Percentiles rank a stretch among this genome's conserved stretches.
Conservation (phyloP, 2,329 filamentous ascomycete species). For the Aspergillus pseudoglaucus region DNA sequence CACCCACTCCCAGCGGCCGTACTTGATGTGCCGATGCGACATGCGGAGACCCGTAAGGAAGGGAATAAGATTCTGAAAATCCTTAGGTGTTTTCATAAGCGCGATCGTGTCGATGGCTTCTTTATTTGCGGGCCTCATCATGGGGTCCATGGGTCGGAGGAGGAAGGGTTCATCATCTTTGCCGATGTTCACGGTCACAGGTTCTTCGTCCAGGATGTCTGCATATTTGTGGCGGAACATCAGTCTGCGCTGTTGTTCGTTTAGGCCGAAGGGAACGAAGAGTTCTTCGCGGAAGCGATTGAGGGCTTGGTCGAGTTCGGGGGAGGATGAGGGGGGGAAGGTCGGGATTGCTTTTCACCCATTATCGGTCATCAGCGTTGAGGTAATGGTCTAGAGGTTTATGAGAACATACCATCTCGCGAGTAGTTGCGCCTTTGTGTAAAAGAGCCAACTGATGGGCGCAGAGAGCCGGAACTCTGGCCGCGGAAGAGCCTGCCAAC, state of each 20-base stretch:
- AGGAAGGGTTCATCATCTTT: slow-evolving; percentile 33
- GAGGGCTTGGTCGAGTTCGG: slow-evolving; percentile 36
- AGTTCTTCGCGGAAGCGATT: slow-evolving; percentile 37
- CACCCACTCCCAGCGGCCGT: slow-evolving; percentile 26
- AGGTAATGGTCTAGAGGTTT: background rate
- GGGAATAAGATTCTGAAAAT: slow-evolving; percentile 37
- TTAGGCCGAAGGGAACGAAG: slow-evolving; percentile 38
- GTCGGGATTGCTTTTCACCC: slow-evolving; percentile 27
- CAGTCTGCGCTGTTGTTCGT: slow-evolving; percentile 30
- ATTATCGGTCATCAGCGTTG: background rate
- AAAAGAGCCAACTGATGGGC: slow-evolving; percentile 25
- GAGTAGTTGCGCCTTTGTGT: slow-evolving; percentile 26
- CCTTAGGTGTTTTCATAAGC: slow-evolving; percentile 31
- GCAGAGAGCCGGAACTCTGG: slow-evolving; percentile 25
- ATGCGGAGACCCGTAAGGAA: slow-evolving; percentile 34
- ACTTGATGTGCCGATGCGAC: slow-evolving; percentile 20
- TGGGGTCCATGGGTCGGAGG: slow-evolving; percentile 30
- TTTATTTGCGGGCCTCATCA: slow-evolving; percentile 27
- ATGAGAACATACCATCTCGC: slow-evolving; percentile 21
- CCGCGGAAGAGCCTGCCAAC: slow-evolving; percentile 34
- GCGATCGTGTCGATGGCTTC: slow-evolving; percentile 25
- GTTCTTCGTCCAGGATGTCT: slow-evolving; percentile 31
- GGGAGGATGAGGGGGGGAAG: slow-evolving; percentile 33
- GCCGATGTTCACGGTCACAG: slow-evolving; percentile 34
- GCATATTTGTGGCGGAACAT: slow-evolving; percentile 34